Evolutionary conservation across 768 basidiomycete genomes (phyloP), one percentile per base, ranked within the genome.

Genomic region (Panaeolus papilionaceus): DNA sequence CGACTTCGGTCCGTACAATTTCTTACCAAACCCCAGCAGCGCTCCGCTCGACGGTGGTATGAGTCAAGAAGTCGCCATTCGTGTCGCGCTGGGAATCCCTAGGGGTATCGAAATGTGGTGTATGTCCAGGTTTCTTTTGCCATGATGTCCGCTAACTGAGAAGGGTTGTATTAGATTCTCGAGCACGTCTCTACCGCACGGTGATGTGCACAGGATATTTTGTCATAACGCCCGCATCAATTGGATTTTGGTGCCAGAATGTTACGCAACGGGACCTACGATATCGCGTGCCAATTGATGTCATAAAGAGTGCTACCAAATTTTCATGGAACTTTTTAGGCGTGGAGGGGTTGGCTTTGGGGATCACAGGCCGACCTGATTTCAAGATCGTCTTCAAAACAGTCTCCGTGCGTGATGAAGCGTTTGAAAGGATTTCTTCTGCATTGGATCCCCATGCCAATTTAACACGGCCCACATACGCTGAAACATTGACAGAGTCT

Each of bases 361-460:
- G 82, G 61, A 76, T 88, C 10, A 79, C 82, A 38, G 85, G 84
- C n/a, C 82, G 83, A 61, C 66, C 75, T 2, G 80, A 84, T 63
- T 70, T 88, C 28, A 76, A 76, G n/a, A 83, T 90, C 67, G 79
- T 84, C 26, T 89, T 90, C 75, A 81, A 79, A 71, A 78, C 76
- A 0, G 69, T 71, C 16, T 74, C 76, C 1, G 66, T 77, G 4
- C 76, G 88, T 26, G 83, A 86, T 64, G 82, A 88, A 66, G 85
- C 78, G 76, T 44, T 75, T 86, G 65, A 77, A 49, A 33, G 49
- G 49, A 3, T 18, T 42, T 33, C 20, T 69, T 0, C 14, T 39
- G 44, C 44, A 3, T 58, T 58, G 54, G 54, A 58, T 4, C 11
- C 26, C 2, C 54, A 9, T 18, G 12, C 33, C 2, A 8, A 16